These are phyloP conservation scores for Thymus mandschuricus DNA, from an alignment of 257 asterid genomes.

Conservation along the genomic window DNA sequence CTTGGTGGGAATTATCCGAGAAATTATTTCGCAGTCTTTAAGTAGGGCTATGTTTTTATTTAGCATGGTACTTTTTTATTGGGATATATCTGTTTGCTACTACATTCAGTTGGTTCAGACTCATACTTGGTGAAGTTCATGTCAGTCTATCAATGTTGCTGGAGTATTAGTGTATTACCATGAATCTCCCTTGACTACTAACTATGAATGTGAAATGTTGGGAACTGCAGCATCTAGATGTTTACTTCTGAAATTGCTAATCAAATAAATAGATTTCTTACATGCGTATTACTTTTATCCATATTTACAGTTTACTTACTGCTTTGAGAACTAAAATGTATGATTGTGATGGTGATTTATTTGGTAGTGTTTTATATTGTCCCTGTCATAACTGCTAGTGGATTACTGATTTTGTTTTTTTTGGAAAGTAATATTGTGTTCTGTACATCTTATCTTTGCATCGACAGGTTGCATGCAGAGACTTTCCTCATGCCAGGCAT, in stretches of 20 bases:
- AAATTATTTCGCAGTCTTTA: conserved; percentile 4
- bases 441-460: conserved; percentile 28
- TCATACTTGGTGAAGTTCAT: conserved; percentile 3
- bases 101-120: conserved; percentile 21
- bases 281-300: neutral
- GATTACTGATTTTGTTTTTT: neutral
- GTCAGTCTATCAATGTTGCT: conserved; percentile 22
- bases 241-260: neutral
- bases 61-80: conserved; percentile 10
- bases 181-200: conserved; percentile 12
- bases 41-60: conserved; percentile 6
- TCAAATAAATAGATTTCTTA: neutral
- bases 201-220: conserved; percentile 11
- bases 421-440: neutral
- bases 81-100: conserved; percentile 2
- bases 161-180: neutral
- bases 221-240: neutral
- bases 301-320: neutral
- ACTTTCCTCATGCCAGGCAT: conserved; percentile 92
- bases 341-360: neutral
- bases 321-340: conserved; percentile 1
- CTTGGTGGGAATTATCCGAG: conserved; percentile 5
- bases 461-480: conserved; percentile 85
- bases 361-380: conserved; percentile 13
- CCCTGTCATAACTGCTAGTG: neutral